Evolutionary conservation across 2,329 filamentous ascomycete species (phyloP).

Genomic region (Stemphylium vesicarium): DNA sequence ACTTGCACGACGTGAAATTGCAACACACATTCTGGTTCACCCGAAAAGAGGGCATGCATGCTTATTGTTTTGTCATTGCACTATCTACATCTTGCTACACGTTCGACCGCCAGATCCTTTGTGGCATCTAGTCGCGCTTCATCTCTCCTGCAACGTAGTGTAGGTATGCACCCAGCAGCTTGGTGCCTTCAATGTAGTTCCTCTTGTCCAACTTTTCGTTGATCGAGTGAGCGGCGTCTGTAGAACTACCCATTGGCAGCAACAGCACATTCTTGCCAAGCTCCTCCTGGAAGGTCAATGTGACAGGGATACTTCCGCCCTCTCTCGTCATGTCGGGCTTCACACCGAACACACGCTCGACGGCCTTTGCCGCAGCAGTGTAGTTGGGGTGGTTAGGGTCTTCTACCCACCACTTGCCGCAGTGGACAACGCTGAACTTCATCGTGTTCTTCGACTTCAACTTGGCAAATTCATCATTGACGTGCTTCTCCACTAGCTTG

Average conservation of each 20-base stretch:
- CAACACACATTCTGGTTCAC: no score
- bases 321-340: conserved; percentile 95
- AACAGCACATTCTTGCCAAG: conserved; percentile 97
- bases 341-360: conserved; percentile 91
- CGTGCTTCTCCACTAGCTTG: conserved; percentile 79
- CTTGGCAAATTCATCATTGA: conserved; percentile 84
- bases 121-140: conserved; percentile 45
- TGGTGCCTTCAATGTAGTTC: conserved; percentile 98
- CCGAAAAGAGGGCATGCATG: conserved; percentile 14
- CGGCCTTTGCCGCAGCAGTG: conserved; percentile 90
- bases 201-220: conserved; percentile 97
- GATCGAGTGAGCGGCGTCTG: conserved; percentile 94
- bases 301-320: conserved; percentile 96
- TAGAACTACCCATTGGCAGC: conserved; percentile 95
- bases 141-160: conserved; percentile 96
- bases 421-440: conserved; percentile 82
- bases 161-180: conserved; percentile 91
- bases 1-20: neutral
- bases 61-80: neutral
- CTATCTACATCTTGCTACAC: neutral
- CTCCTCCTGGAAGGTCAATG: conserved; percentile 94
- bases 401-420: conserved; percentile 98
- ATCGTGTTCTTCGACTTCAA: conserved; percentile 91
- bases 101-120: neutral
- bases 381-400: conserved; percentile 99